phyloP scores from a whole-genome alignment of 2,329 filamentous ascomycete species.

The Clonostachys byssicola region DNA sequence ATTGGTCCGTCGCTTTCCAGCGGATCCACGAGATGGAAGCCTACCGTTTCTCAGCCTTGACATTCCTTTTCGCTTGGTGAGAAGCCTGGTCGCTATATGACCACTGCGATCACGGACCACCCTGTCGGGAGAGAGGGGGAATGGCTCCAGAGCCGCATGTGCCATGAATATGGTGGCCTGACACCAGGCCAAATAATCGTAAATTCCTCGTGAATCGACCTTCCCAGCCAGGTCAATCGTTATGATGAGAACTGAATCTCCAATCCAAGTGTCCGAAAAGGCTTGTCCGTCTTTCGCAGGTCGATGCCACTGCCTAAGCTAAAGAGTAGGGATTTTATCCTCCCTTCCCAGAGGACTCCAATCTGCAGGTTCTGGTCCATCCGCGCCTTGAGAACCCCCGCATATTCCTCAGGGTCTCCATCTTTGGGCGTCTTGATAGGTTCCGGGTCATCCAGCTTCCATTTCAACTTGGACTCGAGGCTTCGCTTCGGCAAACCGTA shows the following conservation, averaged over 20 bases:
- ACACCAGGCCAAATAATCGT: no score
- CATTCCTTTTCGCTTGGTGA: no score
- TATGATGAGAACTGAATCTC: conserved; percentile 81
- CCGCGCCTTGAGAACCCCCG: conserved; percentile 84
- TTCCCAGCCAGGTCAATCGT: conserved; percentile 14
- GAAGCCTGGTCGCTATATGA: no score
- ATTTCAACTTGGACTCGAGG: conserved; percentile 50
- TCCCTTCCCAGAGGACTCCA: conserved; percentile 86
- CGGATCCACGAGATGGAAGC: no score
- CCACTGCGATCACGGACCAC: no score
- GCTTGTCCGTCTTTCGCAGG: conserved; percentile 69
- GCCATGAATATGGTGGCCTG: no score
- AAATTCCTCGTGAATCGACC: no score
- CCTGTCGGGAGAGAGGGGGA: no score
- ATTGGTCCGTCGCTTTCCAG: no score
- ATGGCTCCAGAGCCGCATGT: no score
- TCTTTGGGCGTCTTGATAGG: conserved; percentile 1
- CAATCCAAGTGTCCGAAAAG: conserved; percentile 71
- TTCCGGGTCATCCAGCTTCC: conserved; percentile 31
- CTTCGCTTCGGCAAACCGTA: conserved; percentile 28
- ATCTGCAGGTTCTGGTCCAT: conserved; percentile 86
- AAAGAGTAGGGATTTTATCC: conserved; percentile 88
- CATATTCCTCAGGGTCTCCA: conserved; percentile 58
- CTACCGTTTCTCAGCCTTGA: no score
- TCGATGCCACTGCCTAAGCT: conserved; percentile 86